Conservation (phyloP, 306 rosid species). For the Trichosanthes cucumerina region DNA sequence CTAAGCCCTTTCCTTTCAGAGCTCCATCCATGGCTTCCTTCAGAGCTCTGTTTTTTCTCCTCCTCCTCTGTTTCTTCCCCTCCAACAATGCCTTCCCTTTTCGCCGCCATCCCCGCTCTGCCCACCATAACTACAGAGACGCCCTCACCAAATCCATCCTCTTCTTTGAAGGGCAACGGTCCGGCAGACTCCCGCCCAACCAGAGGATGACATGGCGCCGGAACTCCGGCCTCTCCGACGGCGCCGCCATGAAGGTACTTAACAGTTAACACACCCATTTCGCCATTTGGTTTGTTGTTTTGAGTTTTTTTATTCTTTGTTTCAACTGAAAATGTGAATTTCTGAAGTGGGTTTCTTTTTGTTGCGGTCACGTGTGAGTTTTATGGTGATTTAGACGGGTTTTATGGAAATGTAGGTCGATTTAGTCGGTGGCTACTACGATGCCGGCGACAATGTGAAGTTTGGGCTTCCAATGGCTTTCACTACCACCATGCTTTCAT, state of each 20-base stretch:
- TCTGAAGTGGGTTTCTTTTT: not conserved
- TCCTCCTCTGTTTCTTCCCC: constrained; percentile 24
- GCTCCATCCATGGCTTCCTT: constrained; percentile 3
- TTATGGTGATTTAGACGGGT: not conserved
- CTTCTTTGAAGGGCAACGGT: constrained; percentile 88
- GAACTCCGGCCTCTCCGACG: constrained; percentile 80
- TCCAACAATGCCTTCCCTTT: constrained; percentile 35
- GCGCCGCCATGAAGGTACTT: constrained; percentile 58
- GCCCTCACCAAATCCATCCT: constrained; percentile 82
- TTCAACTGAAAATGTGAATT: not conserved
- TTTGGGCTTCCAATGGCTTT: constrained; percentile 95
- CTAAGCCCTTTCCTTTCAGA: not conserved
- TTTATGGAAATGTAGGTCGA: constrained; percentile 20
- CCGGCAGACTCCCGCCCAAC: constrained; percentile 67
- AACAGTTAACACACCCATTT: not conserved
- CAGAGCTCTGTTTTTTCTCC: not conserved
- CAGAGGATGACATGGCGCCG: constrained; percentile 78
- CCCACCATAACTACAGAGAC: constrained; percentile 72
- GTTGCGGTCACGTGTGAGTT: not conserved
- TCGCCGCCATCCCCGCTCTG: constrained; percentile 33
- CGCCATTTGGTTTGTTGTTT: not conserved
- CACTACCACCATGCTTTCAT: constrained; percentile 89
- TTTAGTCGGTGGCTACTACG: constrained; percentile 87
- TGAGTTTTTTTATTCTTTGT: not conserved
- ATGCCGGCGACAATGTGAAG: constrained; percentile 90